phyloP scores from a whole-genome alignment of 2,329 filamentous ascomycete species.

The Talaromyces sp. region DNA sequence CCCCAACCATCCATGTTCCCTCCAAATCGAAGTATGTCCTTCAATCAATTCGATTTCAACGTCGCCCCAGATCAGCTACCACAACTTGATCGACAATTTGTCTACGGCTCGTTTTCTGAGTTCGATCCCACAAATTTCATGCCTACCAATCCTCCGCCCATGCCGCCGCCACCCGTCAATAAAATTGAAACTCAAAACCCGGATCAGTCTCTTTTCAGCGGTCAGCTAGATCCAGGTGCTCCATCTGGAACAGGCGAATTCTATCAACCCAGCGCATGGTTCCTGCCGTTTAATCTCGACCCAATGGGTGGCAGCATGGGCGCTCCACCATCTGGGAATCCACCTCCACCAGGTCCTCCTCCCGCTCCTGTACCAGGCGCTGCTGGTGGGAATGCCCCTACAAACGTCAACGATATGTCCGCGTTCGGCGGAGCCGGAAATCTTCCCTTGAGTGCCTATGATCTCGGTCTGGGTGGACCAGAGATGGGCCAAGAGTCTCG shows the following conservation, averaged over 20 bases:
- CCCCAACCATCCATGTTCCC: slow-evolving; percentile 40
- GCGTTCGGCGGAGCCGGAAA: slow-evolving; percentile 23
- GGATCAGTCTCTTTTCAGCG: slow-evolving; percentile 37
- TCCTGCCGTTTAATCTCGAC: slow-evolving; percentile 90
- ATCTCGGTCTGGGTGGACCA: slow-evolving; percentile 27
- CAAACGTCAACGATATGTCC: slow-evolving; percentile 21
- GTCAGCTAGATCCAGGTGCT: slow-evolving; percentile 38
- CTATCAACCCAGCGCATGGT: slow-evolving; percentile 70
- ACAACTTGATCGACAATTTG: slow-evolving; percentile 74
- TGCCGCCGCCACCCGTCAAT: slow-evolving; percentile 27
- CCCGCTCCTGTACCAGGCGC: slow-evolving; percentile 13
- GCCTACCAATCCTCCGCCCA: slow-evolving; percentile 29
- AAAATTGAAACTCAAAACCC: slow-evolving; percentile 24
- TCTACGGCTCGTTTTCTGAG: slow-evolving; percentile 70
- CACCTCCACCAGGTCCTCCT: slow-evolving; percentile 7
- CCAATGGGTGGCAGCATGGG: slow-evolving; percentile 47
- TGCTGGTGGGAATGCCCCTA: slow-evolving; percentile 3
- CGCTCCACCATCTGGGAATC: slow-evolving; percentile 1
- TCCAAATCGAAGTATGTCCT: slow-evolving; percentile 31
- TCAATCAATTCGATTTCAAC: slow-evolving; percentile 42
- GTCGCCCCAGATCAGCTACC: slow-evolving; percentile 55
- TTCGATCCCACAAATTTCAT: slow-evolving; percentile 49
- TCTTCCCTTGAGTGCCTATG: slow-evolving; percentile 31
- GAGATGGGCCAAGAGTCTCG: slow-evolving; percentile 20
- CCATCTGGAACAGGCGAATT: slow-evolving; percentile 41